phyloP scores from a whole-genome alignment of 2,329 filamentous ascomycete genomes.

The Penicillium sp. region DNA sequence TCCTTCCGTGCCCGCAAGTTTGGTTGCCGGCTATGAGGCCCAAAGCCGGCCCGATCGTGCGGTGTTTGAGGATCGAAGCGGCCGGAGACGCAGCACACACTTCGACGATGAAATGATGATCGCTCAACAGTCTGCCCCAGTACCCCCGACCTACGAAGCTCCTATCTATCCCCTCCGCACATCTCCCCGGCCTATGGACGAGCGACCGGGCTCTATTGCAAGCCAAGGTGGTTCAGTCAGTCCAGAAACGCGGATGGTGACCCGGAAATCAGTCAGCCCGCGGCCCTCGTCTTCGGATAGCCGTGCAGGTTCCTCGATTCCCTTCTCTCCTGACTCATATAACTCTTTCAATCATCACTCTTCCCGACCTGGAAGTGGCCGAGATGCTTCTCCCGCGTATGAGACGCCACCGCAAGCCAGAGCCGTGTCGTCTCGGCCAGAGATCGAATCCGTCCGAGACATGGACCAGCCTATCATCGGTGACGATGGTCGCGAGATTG shows the following conservation, averaged over 20 bases:
- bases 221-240: slow-evolving; percentile 30
- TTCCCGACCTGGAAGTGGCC: slow-evolving; percentile 29
- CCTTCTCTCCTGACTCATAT: slow-evolving; percentile 60
- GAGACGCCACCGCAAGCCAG: slow-evolving; percentile 38
- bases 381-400: slow-evolving; percentile 35
- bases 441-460: slow-evolving; percentile 40
- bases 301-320: slow-evolving; percentile 43
- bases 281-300: slow-evolving; percentile 45
- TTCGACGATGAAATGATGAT: slow-evolving; percentile 28
- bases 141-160: slow-evolving; percentile 16
- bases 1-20: slow-evolving; percentile 37
- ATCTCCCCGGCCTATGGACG: slow-evolving; percentile 27
- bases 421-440: slow-evolving; percentile 36
- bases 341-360: slow-evolving; percentile 54
- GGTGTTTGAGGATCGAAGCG: slow-evolving; percentile 26
- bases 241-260: slow-evolving; percentile 39
- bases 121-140: slow-evolving; percentile 12
- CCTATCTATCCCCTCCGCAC: slow-evolving; percentile 29
- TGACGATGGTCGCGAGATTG: slow-evolving; percentile 60
- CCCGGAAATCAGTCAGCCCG: slow-evolving; percentile 57
- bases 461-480: slow-evolving; percentile 56
- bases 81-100: slow-evolving; percentile 24
- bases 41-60: slow-evolving; percentile 29
- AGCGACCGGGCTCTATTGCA: slow-evolving; percentile 23
- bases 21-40: slow-evolving; percentile 41